A percentile compares a stretch with the other conserved stretches of the same genome.
phyloP scores from a whole-genome alignment of 805 yeast genomes.

The Candida succiphila region DNA sequence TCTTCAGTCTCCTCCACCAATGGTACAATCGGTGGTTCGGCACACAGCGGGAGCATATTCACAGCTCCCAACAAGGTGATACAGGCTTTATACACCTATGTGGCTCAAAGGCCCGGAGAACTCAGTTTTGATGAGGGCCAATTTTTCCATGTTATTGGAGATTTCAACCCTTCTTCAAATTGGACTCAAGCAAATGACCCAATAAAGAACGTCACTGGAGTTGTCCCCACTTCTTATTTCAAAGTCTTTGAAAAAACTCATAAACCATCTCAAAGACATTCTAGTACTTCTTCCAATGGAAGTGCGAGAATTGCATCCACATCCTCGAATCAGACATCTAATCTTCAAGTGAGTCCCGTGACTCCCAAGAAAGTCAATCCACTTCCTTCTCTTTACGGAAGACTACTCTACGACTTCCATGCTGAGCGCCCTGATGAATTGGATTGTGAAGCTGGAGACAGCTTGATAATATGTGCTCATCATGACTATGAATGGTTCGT shows the following conservation, averaged over 20 bases:
- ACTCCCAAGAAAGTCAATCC: constrained; percentile 9
- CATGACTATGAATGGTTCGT: constrained; percentile 96
- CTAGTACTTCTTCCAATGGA: constrained; percentile 5
- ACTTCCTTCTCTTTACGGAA: constrained; percentile 53
- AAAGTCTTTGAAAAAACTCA: constrained; percentile 61
- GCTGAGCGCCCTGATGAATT: constrained; percentile 84
- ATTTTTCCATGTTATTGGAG: constrained; percentile 71
- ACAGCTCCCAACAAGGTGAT: constrained; percentile 73
- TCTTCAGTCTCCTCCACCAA: constrained; percentile 11
- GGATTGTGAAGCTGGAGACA: constrained; percentile 77
- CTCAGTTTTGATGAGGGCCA: constrained; percentile 74
- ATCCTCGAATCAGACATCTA: background rate
- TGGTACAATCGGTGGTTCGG: constrained; percentile 4
- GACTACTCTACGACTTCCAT: constrained; percentile 74
- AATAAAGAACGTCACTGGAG: constrained; percentile 61
- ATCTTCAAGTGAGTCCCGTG: constrained; percentile 27
- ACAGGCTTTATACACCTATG: constrained; percentile 69
- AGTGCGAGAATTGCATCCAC: background rate
- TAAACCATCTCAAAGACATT: constrained; percentile 22
- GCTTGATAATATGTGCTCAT: constrained; percentile 89
- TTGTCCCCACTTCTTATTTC: constrained; percentile 81
- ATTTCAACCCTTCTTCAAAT: constrained; percentile 30
- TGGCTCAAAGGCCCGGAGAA: constrained; percentile 75
- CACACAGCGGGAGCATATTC: constrained; percentile 4
- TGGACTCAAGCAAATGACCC: constrained; percentile 93